phyloP scores from a whole-genome alignment of 257 asterid species.

The Plectranthus barbatus region DNA sequence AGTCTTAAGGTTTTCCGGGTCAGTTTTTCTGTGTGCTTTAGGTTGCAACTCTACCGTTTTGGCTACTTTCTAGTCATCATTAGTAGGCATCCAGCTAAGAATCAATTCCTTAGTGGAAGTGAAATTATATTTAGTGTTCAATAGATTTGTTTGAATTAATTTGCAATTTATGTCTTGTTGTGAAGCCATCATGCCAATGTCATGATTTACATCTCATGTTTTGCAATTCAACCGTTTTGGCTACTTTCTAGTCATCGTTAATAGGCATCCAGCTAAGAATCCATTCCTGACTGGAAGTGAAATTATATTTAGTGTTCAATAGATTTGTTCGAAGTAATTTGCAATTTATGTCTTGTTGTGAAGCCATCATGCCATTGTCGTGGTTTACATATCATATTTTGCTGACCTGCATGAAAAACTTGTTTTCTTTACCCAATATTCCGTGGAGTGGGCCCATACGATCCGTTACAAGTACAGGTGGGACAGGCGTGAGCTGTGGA shows the following conservation, averaged over 20 bases:
- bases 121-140: background rate
- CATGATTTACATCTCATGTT: conserved; percentile 8
- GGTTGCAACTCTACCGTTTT: conserved; percentile 7
- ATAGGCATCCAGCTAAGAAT: conserved; percentile 11
- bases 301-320: background rate
- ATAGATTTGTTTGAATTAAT: background rate
- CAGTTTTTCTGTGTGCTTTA: background rate
- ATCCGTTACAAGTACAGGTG: conserved; percentile 10
- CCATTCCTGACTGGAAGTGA: background rate
- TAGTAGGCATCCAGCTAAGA: conserved; percentile 10
- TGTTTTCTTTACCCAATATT: conserved; percentile 11
- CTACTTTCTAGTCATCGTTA: background rate
- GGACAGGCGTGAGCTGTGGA: conserved; percentile 11
- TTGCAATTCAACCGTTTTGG: conserved; percentile 9
- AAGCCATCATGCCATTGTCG: background rate
- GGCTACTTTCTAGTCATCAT: background rate
- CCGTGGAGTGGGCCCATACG: conserved; percentile 10
- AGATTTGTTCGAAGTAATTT: background rate
- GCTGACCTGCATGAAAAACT: background rate
- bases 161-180: background rate
- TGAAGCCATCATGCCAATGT: background rate
- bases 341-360: conserved; percentile 1
- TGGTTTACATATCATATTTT: conserved; percentile 6
- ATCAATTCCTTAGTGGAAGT: background rate
- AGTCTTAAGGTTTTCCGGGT: background rate